Percentiles rank a stretch among this genome's conserved stretches.
phyloP scores from a whole-genome alignment of 2,329 filamentous ascomycete species.

The Coniochaeta ligniaria region DNA sequence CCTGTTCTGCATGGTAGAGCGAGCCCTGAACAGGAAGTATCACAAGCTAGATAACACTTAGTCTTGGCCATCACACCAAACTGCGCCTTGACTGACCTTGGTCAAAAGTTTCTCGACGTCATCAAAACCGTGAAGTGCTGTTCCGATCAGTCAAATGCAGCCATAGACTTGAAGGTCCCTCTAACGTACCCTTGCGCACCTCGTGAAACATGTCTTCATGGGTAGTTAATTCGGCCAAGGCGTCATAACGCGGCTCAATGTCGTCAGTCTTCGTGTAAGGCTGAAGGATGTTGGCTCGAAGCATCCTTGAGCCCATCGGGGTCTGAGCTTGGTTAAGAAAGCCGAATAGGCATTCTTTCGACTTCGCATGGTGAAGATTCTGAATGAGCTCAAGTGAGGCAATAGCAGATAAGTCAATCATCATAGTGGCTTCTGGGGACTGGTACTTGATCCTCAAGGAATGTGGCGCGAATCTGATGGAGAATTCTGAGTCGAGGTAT shows the following conservation, averaged over 20 bases:
- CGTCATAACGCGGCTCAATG: slow-evolving; percentile 67
- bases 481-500: slow-evolving; percentile 67
- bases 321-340: slow-evolving; percentile 79
- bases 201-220: slow-evolving; percentile 82
- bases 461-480: slow-evolving; percentile 64
- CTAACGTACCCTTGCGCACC: slow-evolving; percentile 55
- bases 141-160: slow-evolving; percentile 10
- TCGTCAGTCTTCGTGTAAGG: slow-evolving; percentile 64
- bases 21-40: slow-evolving; percentile 61
- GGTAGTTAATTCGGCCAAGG: slow-evolving; percentile 71
- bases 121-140: slow-evolving; percentile 65
- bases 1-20: slow-evolving; percentile 66
- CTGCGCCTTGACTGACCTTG: slow-evolving; percentile 22
- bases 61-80: background rate
- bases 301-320: slow-evolving; percentile 78
- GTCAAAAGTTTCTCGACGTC: slow-evolving; percentile 78
- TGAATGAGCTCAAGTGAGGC: slow-evolving; percentile 84
- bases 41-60: slow-evolving; percentile 50
- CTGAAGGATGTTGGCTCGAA: slow-evolving; percentile 82
- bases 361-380: slow-evolving; percentile 71
- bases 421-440: slow-evolving; percentile 86
- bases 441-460: slow-evolving; percentile 82
- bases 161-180: too few species aligned
- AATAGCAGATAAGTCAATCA: slow-evolving; percentile 87
- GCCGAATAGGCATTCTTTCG: slow-evolving; percentile 76